Evolutionary conservation across 768 basidiomycete species (phyloP).

Genomic region (Amanita rubescens): DNA sequence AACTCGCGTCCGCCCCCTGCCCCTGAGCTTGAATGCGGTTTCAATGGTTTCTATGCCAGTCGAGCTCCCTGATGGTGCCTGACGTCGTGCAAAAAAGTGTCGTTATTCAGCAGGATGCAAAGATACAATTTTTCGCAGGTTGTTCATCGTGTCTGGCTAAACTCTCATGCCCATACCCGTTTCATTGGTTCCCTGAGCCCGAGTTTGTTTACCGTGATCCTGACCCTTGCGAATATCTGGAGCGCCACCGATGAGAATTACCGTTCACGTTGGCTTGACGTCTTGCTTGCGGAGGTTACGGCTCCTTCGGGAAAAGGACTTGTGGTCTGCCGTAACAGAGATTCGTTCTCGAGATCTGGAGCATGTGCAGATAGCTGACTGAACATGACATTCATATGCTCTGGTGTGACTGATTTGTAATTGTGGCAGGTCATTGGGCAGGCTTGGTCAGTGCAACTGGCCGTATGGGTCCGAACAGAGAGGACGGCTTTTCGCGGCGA

Average conservation of each 20-base stretch:
- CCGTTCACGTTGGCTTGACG: conserved; percentile 18
- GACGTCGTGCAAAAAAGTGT: conserved; percentile 4
- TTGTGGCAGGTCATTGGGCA: neutral
- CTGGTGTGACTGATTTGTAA: conserved; percentile 10
- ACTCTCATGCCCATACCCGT: neutral
- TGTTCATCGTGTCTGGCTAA: neutral
- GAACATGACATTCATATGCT: conserved; percentile 7
- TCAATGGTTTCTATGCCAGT: conserved; percentile 20
- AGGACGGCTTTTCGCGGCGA: neutral
- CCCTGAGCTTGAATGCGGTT: conserved; percentile 13
- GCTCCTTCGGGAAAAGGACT: conserved; percentile 30
- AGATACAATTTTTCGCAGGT: conserved; percentile 1
- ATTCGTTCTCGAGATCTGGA: conserved; percentile 47
- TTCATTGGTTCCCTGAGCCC: neutral
- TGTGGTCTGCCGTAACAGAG: conserved; percentile 36
- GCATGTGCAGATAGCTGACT: conserved; percentile 8
- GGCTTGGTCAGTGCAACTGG: neutral
- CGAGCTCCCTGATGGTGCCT: conserved; percentile 9
- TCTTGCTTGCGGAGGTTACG: conserved; percentile 28
- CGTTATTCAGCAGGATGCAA: conserved; percentile 13
- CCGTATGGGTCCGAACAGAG: conserved; percentile 2
- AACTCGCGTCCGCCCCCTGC: conserved; percentile 23
- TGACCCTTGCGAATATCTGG: neutral
- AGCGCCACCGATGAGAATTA: neutral
- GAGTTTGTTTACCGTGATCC: conserved; percentile 4